Evolutionary conservation across 805 yeast genomes (phyloP), one percentile per base, ranked within the genome.

Genomic region (Candida ascalaphidarum): DNA sequence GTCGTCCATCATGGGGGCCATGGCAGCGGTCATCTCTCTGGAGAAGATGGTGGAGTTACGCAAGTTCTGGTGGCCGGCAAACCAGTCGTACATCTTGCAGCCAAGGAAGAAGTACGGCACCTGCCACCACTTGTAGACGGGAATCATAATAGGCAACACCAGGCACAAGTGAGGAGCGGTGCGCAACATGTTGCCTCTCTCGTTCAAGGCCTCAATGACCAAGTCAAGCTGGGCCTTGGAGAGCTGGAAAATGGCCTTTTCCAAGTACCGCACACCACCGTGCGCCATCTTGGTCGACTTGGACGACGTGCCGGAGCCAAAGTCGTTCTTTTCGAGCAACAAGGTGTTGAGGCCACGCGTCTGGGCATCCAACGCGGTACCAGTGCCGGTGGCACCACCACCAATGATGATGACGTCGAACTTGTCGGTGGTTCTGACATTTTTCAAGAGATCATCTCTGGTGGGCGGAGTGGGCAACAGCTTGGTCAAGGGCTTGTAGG

Each of bases 351-450:
- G 71, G 26, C 96, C 96, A 55, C 97, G 71, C 23, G 94, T 72
- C 17, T 80, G 72, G 21, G 96, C 96, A 58, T 88, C 97, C 24
- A 88, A 63, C 1, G 96, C 96, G 26, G 84, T 74, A 35, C 96
- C 97, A 4, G 95, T 65, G 37, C 97, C 97, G 11, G 92, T 79
- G 22, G 96, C 96, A 51, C 97, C 97, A 41, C 96, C 96, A 36
- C 97, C 97, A 41, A 89, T 77, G 41, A 88, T 68, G 39, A 88
- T 58, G n/a, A 88, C 70, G 51, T 89, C 96, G 46, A 71, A 77
- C 48, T 78, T 69, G 29, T 71, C 14, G 10, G 11, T 21, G 16
- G 17, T 7, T 11, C 24, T 13, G 33, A 78, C 50, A 34, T 65
- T 67, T 4, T 62, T 46, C 28, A 80, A 37, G 34, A 78, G 50